phyloP scores from a whole-genome alignment of 83 land plant species.

The Picea abies region DNA sequence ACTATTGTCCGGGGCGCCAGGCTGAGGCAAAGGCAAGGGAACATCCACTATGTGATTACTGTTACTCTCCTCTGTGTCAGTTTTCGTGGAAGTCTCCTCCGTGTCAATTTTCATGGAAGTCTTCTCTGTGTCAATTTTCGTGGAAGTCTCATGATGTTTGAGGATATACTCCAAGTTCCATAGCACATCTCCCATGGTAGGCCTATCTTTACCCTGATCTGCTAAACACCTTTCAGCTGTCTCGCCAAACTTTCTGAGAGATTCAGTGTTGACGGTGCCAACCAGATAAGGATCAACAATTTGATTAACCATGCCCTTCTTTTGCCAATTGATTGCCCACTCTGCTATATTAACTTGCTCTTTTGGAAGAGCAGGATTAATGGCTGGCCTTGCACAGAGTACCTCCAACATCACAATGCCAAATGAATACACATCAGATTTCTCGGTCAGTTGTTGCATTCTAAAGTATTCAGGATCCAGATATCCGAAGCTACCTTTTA shows the following conservation, averaged over 20 bases:
- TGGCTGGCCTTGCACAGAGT: conserved; percentile 45
- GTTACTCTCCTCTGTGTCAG: no score
- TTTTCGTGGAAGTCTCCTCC: not conserved
- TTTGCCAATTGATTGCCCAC: conserved; percentile 38
- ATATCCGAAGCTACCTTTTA: conserved; percentile 52
- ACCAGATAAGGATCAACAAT: conserved; percentile 29
- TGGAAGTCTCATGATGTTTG: conserved; percentile 26
- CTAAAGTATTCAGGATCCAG: conserved; percentile 51
- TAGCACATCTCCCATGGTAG: conserved; percentile 46
- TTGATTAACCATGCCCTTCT: conserved; percentile 23
- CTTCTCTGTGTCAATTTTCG: not conserved
- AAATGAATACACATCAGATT: conserved; percentile 48
- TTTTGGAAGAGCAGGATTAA: conserved; percentile 36
- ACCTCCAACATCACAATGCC: conserved; percentile 43
- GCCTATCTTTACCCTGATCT: conserved; percentile 35
- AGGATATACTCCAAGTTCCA: conserved; percentile 45
- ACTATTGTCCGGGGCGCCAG: no score
- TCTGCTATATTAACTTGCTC: conserved; percentile 37
- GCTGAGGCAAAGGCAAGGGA: no score
- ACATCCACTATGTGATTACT: no score
- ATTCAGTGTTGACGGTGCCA: conserved; percentile 15
- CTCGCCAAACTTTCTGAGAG: conserved; percentile 37
- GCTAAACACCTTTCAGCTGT: conserved; percentile 35
- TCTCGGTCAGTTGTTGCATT: conserved; percentile 42
- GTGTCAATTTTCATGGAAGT: not conserved